A percentile compares a stretch with the other conserved stretches of the same genome.
Evolutionary conservation across 352 stramenopile genomes (phyloP).

Genomic region (Globisporangium lucens): DNA sequence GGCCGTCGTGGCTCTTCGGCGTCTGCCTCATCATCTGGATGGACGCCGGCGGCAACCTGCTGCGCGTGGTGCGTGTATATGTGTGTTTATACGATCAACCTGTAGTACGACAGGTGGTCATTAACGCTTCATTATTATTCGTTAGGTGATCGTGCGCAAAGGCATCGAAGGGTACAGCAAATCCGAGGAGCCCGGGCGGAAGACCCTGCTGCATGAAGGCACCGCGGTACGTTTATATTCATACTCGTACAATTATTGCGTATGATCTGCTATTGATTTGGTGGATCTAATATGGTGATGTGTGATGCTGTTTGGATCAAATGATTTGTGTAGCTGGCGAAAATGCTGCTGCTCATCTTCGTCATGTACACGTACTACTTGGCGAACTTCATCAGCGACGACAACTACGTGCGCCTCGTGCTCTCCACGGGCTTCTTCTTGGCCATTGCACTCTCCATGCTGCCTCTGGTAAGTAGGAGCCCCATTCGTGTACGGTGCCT

Average conservation of each 20-base stretch:
- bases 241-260: too few species aligned
- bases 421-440: constrained; percentile 70
- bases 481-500: background rate
- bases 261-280: too few species aligned
- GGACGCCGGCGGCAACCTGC: constrained; percentile 56
- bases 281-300: background rate
- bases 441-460: constrained; percentile 49
- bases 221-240: constrained; percentile 29
- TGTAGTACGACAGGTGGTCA: background rate
- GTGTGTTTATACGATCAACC: background rate
- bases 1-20: constrained; percentile 67
- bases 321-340: constrained; percentile 35
- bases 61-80: constrained; percentile 35
- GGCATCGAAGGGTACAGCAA: constrained; percentile 59
- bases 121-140: background rate
- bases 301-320: background rate
- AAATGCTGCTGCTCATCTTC: constrained; percentile 64
- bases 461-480: constrained; percentile 43
- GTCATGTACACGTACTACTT: constrained; percentile 79
- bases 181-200: constrained; percentile 50
- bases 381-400: constrained; percentile 45
- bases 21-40: constrained; percentile 77
- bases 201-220: constrained; percentile 67
- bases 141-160: constrained; percentile 54
- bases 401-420: constrained; percentile 46